These are phyloP conservation scores for Ambrosiella cleistominuta DNA, from an alignment of 2,329 filamentous ascomycete genomes.

Conservation along the genomic window DNA sequence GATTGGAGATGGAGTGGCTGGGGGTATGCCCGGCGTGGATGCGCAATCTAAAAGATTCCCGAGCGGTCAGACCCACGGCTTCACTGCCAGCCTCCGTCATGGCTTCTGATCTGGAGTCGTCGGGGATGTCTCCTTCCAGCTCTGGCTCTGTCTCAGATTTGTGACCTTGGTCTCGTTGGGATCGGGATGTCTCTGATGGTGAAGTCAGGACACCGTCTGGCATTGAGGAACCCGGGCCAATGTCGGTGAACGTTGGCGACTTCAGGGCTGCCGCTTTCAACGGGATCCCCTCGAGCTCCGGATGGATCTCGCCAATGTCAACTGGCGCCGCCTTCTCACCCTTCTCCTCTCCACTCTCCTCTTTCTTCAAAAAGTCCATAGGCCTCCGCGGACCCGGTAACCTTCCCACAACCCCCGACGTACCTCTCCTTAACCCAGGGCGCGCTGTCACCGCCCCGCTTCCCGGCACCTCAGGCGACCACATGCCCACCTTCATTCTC, in stretches of 20 bases:
- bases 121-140: background rate
- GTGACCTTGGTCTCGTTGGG: no score
- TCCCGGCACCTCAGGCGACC: background rate
- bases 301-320: slow-evolving; percentile 40
- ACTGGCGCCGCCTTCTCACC: slow-evolving; percentile 23
- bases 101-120: background rate
- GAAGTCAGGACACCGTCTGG: background rate
- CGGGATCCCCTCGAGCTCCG: slow-evolving; percentile 41
- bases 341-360: slow-evolving; percentile 12
- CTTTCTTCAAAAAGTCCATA: slow-evolving; percentile 21
- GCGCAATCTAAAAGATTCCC: slow-evolving; percentile 34
- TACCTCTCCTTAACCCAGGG: background rate
- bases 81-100: background rate
- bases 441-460: slow-evolving; percentile 1
- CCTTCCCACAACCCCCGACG: background rate
- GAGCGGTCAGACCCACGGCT: slow-evolving; percentile 28
- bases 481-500: background rate
- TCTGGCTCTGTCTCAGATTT: no score
- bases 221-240: slow-evolving; percentile 7
- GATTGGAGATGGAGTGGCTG: slow-evolving; percentile 37
- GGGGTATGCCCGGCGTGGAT: slow-evolving; percentile 49
- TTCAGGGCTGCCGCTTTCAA: slow-evolving; percentile 37
- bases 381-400: slow-evolving; percentile 12
- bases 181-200: background rate
- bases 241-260: slow-evolving; percentile 32